Conservation (phyloP, 768 basidiomycete genomes). For the Russula sp. region DNA sequence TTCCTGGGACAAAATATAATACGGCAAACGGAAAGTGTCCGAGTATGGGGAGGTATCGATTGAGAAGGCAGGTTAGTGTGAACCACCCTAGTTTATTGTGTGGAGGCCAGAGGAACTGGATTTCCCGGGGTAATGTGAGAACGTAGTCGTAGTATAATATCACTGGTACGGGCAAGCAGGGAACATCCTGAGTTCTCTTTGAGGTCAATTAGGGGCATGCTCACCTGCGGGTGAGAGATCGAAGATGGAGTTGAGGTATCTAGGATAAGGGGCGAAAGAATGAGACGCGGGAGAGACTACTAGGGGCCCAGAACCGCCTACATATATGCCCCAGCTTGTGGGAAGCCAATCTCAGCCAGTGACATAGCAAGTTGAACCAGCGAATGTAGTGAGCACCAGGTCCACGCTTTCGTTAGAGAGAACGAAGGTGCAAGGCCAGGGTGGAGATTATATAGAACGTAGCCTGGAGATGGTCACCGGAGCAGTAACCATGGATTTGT, state of each 20-base stretch:
- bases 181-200: background rate
- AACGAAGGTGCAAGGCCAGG: background rate
- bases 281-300: background rate
- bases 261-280: background rate
- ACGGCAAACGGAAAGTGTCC: constrained; percentile 28
- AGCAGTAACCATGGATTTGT: too few relatives aligned
- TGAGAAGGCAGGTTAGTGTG: constrained; percentile 40
- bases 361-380: constrained; percentile 8
- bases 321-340: background rate
- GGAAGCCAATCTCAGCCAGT: background rate
- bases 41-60: constrained; percentile 44
- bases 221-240: constrained; percentile 2
- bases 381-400: background rate
- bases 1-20: constrained; percentile 20
- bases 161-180: constrained; percentile 15
- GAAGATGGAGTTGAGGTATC: constrained; percentile 3
- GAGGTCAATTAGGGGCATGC: background rate
- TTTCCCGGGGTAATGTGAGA: constrained; percentile 33
- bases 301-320: background rate
- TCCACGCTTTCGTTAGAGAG: background rate
- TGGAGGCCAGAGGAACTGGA: constrained; percentile 39
- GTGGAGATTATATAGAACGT: background rate
- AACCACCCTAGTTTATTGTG: constrained; percentile 34
- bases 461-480: background rate
- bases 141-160: constrained; percentile 31